These are phyloP conservation scores for Xenosphaeropsis pyriputrescens DNA, from an alignment of 2,329 filamentous ascomycete genomes.

Conservation along the genomic window DNA sequence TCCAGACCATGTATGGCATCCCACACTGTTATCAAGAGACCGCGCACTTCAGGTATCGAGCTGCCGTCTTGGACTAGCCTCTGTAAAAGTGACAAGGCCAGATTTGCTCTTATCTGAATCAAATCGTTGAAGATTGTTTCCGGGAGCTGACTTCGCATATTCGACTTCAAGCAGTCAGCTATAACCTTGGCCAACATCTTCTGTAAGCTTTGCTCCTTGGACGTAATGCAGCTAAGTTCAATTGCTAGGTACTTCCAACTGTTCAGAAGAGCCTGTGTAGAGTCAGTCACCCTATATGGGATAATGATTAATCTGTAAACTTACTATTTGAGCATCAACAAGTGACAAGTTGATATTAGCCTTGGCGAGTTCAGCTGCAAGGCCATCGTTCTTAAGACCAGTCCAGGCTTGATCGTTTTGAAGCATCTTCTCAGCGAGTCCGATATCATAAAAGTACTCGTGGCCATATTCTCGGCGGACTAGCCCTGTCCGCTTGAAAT, in stretches of 20 bases:
- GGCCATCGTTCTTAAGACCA: slow-evolving; percentile 54
- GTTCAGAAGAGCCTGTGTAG: slow-evolving; percentile 55
- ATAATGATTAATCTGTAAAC: slow-evolving; percentile 16
- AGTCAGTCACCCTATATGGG: slow-evolving; percentile 11
- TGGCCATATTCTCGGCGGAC: slow-evolving; percentile 51
- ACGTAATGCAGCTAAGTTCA: slow-evolving; percentile 53
- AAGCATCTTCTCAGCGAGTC: slow-evolving; percentile 62
- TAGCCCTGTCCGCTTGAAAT: slow-evolving; percentile 66
- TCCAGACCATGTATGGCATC: slow-evolving; percentile 37
- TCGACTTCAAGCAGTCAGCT: slow-evolving; percentile 64
- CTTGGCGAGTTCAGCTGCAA: slow-evolving; percentile 66
- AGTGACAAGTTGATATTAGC: slow-evolving; percentile 86
- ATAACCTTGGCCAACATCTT: slow-evolving; percentile 43
- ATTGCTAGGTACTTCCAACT: slow-evolving; percentile 82
- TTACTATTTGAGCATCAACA: slow-evolving; percentile 79
- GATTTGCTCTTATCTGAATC: slow-evolving; percentile 59
- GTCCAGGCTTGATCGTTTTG: slow-evolving; percentile 66
- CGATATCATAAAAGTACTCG: slow-evolving; percentile 74
- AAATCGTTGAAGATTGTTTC: slow-evolving; percentile 73
- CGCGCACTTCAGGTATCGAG: slow-evolving; percentile 31
- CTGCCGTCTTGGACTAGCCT: slow-evolving; percentile 48
- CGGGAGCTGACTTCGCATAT: slow-evolving; percentile 55
- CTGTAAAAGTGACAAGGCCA: slow-evolving; percentile 72
- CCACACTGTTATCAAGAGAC: slow-evolving; percentile 44
- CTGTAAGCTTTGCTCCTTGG: slow-evolving; percentile 10